Evolutionary conservation across 2,329 filamentous ascomycete species (phyloP).

Genomic region (Pestalotiopsis sp.): DNA sequence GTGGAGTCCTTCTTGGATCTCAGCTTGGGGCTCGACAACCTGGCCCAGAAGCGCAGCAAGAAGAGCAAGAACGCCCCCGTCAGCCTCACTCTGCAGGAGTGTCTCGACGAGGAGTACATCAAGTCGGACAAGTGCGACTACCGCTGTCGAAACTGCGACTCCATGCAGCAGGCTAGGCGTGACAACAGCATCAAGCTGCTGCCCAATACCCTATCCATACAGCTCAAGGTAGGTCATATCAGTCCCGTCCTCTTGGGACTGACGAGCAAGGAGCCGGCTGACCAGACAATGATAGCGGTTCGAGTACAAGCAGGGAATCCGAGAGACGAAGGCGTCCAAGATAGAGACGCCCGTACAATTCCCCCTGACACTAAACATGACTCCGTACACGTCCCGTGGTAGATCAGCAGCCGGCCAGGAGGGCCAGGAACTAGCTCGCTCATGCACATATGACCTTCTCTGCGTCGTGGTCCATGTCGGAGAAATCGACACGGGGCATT

Average conservation of each 20-base stretch:
- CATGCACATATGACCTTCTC: slow-evolving; percentile 82
- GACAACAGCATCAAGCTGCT: slow-evolving; percentile 83
- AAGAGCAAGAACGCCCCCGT: slow-evolving; percentile 50
- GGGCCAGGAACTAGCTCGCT: slow-evolving; percentile 59
- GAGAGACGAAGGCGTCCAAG: slow-evolving; percentile 76
- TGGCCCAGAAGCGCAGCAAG: slow-evolving; percentile 67
- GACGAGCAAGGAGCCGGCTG: not conserved
- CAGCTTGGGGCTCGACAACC: slow-evolving; percentile 79
- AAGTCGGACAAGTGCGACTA: slow-evolving; percentile 88
- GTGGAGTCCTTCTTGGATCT: slow-evolving; percentile 91
- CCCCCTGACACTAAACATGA: slow-evolving; percentile 84
- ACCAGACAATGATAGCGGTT: slow-evolving; percentile 53
- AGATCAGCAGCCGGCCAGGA: slow-evolving; percentile 52
- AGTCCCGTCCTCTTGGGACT: not conserved
- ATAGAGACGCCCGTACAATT: slow-evolving; percentile 87
- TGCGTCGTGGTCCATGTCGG: slow-evolving; percentile 93
- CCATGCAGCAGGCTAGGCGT: slow-evolving; percentile 78
- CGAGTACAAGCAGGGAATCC: slow-evolving; percentile 69
- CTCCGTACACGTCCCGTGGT: slow-evolving; percentile 80
- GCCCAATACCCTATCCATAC: slow-evolving; percentile 87
- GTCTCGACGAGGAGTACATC: slow-evolving; percentile 84
- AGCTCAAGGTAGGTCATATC: slow-evolving; percentile 73
- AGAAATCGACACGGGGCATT: slow-evolving; percentile 87
- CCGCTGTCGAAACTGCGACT: slow-evolving; percentile 79
- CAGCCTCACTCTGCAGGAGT: slow-evolving; percentile 67